These are phyloP conservation scores for Maudiozyma turicensis DNA, from an alignment of 805 yeast genomes.

Conservation along the genomic window DNA sequence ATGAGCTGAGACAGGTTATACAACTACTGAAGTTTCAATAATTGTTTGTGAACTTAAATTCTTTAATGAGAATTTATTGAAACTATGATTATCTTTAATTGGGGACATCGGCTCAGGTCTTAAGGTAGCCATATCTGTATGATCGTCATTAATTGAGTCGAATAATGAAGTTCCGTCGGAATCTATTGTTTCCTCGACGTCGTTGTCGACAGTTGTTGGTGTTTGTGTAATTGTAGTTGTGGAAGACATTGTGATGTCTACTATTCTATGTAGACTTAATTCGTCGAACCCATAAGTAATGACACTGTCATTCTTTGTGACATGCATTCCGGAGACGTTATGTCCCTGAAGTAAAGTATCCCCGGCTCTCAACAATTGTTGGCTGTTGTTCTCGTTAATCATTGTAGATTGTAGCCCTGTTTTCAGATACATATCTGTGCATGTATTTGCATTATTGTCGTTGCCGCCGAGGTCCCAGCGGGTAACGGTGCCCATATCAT, in stretches of 20 bases:
- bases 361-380: conserved; percentile 14
- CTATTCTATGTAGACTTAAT: conserved; percentile 18
- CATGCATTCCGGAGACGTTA: not conserved
- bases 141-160: not conserved
- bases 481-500: conserved; percentile 4
- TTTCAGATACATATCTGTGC: not conserved
- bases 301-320: conserved; percentile 3
- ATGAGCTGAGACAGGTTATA: not conserved
- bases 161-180: conserved; percentile 1
- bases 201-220: not conserved
- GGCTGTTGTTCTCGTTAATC: not conserved
- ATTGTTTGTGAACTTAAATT: conserved; percentile 1
- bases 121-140: not conserved
- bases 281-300: conserved; percentile 16
- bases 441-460: not conserved
- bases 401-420: not conserved
- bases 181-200: not conserved
- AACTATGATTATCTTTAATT: not conserved
- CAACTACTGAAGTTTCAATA: not conserved
- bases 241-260: conserved; percentile 8
- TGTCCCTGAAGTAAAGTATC: conserved; percentile 14
- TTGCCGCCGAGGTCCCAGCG: conserved; percentile 16
- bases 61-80: not conserved
- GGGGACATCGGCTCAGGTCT: not conserved
- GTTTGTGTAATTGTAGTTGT: not conserved